Base-by-base conservation (phyloP, 495 filamentous ascomycete genomes). In the Hypoxylon cercidicola region DNA sequence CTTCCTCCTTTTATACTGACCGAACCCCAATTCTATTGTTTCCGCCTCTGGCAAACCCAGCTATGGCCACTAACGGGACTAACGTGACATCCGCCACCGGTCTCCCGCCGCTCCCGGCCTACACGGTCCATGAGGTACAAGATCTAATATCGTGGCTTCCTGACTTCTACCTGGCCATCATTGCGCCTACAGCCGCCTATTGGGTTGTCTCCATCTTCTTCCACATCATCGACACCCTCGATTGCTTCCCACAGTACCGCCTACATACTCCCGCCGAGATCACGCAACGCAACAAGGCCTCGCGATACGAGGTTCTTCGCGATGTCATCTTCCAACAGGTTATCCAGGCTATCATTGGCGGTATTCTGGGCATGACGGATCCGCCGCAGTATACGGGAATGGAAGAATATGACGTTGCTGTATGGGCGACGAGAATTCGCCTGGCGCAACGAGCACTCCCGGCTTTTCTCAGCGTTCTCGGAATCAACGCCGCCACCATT, bases 201-300 rank as follows among this genome's bases (percentile, higher is more conserved):
- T 97, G 95, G 94, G 78, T 77, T 25, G 68, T 96, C 39, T 97
- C 93, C n/a, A 78, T 90, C 74, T 75, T 95, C 70, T 99, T 95
- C 79, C 92, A 97, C 78, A 72, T 87, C 62, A 83, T 97, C 70
- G 93, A 97, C 78, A 78, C 87, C 46, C 86, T 88, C 73, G 89
- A 95, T 73, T 83, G 91, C 39, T 94, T 95, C 72, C 86, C 91
- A 30, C 84, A 93, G 65, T 96, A 97, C 78, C 88, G 94, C 50
- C 80, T 97, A 41, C 94, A 97, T 81, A 97, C 94, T 0, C 93
- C 94, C 23, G 92, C 90, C 49, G 94, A 97, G 70, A 84, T 97
- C 53, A 73, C 88, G 15, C 90, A 91, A 75, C 83, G 94, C 58
- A 98, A 98, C 77, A 92, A 90, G 66, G 94, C 92, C 45, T 85